These are phyloP conservation scores for Didymella sp. DNA, from an alignment of 2,329 filamentous ascomycete genomes.

Conservation along the genomic window DNA sequence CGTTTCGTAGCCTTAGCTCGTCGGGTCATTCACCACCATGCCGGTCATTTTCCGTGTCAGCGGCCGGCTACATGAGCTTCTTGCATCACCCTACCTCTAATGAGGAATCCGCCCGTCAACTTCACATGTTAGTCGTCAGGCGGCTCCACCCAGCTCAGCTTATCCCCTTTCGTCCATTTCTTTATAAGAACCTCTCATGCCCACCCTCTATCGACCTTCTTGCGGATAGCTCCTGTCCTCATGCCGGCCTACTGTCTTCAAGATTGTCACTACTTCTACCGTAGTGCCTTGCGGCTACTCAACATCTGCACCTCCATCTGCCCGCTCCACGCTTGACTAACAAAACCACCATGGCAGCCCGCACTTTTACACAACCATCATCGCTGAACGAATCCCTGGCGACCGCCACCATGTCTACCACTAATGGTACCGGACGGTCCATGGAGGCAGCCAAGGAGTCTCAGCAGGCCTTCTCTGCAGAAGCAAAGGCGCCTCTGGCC, in stretches of 20 bases:
- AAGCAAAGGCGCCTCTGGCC: constrained; percentile 56
- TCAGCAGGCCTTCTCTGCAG: constrained; percentile 56
- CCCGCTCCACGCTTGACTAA: constrained; percentile 71
- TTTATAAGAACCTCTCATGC: constrained; percentile 40
- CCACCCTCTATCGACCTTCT: constrained; percentile 23
- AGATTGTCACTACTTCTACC: constrained; percentile 93
- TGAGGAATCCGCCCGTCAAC: constrained; percentile 37
- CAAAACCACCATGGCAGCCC: constrained; percentile 68
- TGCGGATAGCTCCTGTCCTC: constrained; percentile 31
- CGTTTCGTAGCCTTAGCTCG: constrained; percentile 11
- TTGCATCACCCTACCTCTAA: constrained; percentile 38
- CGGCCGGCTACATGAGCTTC: constrained; percentile 37
- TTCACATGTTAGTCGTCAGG: constrained; percentile 44
- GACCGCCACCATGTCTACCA: constrained; percentile 47
- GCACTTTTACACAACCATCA: constrained; percentile 74
- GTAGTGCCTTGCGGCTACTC: constrained; percentile 84
- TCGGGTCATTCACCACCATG: constrained; percentile 39
- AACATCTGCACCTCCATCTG: constrained; percentile 82
- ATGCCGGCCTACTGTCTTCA: constrained; percentile 85
- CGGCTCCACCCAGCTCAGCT: constrained; percentile 31
- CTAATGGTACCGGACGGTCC: constrained; percentile 51
- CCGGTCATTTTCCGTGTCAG: constrained; percentile 44
- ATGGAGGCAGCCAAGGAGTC: constrained; percentile 62
- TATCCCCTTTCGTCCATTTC: constrained; percentile 43
- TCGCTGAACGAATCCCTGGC: constrained; percentile 72